Percentiles rank a stretch among this genome's conserved stretches.
Conservation (phyloP, 768 basidiomycete genomes). For the Mycena polygramma region DNA sequence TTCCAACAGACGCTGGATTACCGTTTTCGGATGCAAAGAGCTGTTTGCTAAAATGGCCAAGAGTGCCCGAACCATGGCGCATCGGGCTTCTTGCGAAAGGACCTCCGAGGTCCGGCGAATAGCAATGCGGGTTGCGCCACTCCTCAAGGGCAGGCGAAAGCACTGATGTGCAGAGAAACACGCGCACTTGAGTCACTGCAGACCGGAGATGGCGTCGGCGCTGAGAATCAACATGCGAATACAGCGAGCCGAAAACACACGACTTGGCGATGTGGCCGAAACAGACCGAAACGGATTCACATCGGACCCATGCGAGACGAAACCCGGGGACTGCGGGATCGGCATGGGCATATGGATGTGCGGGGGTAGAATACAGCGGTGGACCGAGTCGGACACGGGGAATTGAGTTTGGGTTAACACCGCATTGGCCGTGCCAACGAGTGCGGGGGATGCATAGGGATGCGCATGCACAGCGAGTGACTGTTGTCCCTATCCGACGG, state of each 20-base stretch:
- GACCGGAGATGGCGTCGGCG: slow-evolving; percentile 2
- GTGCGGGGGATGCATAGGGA: background rate
- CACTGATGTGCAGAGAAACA: slow-evolving; percentile 25
- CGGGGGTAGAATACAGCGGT: slow-evolving; percentile 1
- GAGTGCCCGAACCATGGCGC: slow-evolving; percentile 2
- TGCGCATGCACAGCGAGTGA: background rate
- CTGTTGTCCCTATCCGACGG: background rate
- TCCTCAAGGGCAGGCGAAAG: slow-evolving; percentile 12
- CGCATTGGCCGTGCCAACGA: background rate
- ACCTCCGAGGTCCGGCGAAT: slow-evolving; percentile 25
- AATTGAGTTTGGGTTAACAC: slow-evolving; percentile 17
- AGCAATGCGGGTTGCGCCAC: slow-evolving; percentile 22
- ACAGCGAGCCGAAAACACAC: slow-evolving; percentile 13
- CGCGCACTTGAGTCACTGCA: slow-evolving; percentile 6
- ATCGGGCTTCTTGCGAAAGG: slow-evolving; percentile 17
- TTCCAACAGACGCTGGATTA: slow-evolving; percentile 26
- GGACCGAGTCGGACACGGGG: background rate
- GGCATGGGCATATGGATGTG: slow-evolving; percentile 3
- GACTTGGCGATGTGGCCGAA: slow-evolving; percentile 9
- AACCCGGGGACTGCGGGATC: slow-evolving; percentile 11
- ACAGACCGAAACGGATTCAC: background rate
- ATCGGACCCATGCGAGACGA: background rate
- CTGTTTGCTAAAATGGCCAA: slow-evolving; percentile 4
- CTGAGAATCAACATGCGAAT: slow-evolving; percentile 20
- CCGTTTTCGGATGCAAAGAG: slow-evolving; percentile 19